Conservation (phyloP, 768 basidiomycete genomes). For the Phaeotremella fagi region DNA sequence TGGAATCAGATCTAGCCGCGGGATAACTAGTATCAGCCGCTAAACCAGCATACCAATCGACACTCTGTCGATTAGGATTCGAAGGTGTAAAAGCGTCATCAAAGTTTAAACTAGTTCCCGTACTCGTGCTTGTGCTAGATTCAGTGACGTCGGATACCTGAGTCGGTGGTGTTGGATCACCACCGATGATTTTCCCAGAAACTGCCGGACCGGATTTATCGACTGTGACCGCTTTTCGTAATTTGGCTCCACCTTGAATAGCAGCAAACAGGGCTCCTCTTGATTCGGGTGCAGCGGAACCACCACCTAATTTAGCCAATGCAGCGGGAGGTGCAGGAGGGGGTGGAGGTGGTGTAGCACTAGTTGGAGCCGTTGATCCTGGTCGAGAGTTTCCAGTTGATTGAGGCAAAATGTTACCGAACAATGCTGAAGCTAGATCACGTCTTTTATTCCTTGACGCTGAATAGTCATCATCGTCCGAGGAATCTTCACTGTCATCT, state of each 20-base stretch:
- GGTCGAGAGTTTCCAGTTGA: conserved; percentile 51
- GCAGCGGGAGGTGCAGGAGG: conserved; percentile 49
- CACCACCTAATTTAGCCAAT: conserved; percentile 52
- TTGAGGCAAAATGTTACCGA: conserved; percentile 64
- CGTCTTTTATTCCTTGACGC: conserved; percentile 61
- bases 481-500: conserved; percentile 56
- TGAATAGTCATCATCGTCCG: conserved; percentile 74
- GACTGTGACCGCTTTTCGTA: conserved; percentile 72
- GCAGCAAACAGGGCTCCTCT: conserved; percentile 63
- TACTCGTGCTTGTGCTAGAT: conserved; percentile 44
- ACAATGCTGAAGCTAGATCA: conserved; percentile 72
- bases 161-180: conserved; percentile 61
- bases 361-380: conserved; percentile 31
- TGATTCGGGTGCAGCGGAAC: conserved; percentile 45
- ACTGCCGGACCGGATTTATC: conserved; percentile 69
- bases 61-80: conserved; percentile 64
- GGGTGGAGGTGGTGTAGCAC: conserved; percentile 28
- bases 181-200: conserved; percentile 71
- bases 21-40: conserved; percentile 60
- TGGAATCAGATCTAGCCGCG: conserved; percentile 49
- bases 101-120: conserved; percentile 16
- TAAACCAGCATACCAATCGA: conserved; percentile 86
- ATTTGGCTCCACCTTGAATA: conserved; percentile 67
- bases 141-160: conserved; percentile 59
- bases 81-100: conserved; percentile 19